Conservation (phyloP, 257 asterid genomes). For the Nicotiana knightiana region DNA sequence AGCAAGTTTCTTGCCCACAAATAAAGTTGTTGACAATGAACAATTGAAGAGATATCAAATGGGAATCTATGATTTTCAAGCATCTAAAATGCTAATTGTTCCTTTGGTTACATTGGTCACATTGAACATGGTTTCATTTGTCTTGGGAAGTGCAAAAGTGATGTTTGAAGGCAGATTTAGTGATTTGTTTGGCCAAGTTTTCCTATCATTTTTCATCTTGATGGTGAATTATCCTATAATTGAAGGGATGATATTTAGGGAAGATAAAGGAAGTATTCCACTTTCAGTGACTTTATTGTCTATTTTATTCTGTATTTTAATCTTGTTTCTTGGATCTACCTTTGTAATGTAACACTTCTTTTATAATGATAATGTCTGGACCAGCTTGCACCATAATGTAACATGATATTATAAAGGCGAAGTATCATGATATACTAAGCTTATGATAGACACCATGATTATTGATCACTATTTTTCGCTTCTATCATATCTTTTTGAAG, state of each 20-base stretch:
- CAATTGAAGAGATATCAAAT: conserved; percentile 28
- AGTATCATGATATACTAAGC: too few relatives aligned
- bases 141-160: conserved; percentile 28
- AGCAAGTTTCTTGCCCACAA: conserved; percentile 56
- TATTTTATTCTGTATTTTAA: conserved; percentile 9
- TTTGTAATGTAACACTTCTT: background rate
- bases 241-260: conserved; percentile 66
- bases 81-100: conserved; percentile 29
- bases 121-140: conserved; percentile 31
- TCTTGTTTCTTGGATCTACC: conserved; percentile 20
- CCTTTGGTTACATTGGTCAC: conserved; percentile 47
- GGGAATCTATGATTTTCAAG: conserved; percentile 55
- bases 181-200: conserved; percentile 33
- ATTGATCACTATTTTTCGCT: background rate
- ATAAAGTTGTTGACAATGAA: conserved; percentile 47
- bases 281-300: conserved; percentile 19
- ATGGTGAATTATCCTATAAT: conserved; percentile 42
- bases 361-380: too few relatives aligned
- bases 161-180: conserved; percentile 4
- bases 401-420: background rate
- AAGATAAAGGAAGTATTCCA: conserved; percentile 40
- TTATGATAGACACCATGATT: background rate
- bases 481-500: background rate
- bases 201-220: conserved; percentile 34
- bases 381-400: too few relatives aligned